Conservation (phyloP, 2,329 filamentous ascomycete species). For the Trichoderma hamatum region DNA sequence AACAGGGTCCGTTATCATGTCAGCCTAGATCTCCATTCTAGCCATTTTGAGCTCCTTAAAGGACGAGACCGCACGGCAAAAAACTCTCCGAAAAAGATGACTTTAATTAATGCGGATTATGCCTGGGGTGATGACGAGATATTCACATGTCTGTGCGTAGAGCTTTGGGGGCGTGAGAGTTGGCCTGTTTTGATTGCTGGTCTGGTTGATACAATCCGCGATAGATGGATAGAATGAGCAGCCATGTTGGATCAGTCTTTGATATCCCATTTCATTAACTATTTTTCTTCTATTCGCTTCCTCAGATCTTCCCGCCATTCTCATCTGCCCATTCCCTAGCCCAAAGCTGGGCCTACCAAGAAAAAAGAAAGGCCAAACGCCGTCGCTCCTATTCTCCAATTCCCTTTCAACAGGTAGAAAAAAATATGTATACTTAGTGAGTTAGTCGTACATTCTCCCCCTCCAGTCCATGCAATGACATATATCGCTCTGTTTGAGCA, state of each 20-base stretch:
- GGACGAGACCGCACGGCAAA: not conserved
- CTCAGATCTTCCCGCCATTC: not conserved
- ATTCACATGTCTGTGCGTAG: not conserved
- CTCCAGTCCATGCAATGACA: not conserved
- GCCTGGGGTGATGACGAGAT: not conserved
- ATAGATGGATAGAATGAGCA: not conserved
- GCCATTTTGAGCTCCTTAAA: not conserved
- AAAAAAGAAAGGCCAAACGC: constrained; percentile 33
- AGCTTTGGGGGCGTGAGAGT: not conserved
- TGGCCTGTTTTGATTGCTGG: not conserved
- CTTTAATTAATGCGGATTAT: not conserved
- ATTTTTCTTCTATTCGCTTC: not conserved
- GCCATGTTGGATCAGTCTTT: not conserved
- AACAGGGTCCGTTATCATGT: not conserved
- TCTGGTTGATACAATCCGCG: not conserved
- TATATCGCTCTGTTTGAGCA: constrained; percentile 27
- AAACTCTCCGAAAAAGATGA: not conserved
- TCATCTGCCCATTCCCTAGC: not conserved
- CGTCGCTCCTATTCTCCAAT: constrained; percentile 36
- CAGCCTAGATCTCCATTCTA: constrained; percentile 18
- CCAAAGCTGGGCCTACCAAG: not conserved
- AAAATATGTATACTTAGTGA: constrained; percentile 1
- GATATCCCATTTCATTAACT: not conserved
- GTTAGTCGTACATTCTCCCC: constrained; percentile 21
- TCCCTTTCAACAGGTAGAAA: constrained; percentile 25